Conservation (phyloP, 768 basidiomycete genomes). For the Rhodotorula toruloides region DNA sequence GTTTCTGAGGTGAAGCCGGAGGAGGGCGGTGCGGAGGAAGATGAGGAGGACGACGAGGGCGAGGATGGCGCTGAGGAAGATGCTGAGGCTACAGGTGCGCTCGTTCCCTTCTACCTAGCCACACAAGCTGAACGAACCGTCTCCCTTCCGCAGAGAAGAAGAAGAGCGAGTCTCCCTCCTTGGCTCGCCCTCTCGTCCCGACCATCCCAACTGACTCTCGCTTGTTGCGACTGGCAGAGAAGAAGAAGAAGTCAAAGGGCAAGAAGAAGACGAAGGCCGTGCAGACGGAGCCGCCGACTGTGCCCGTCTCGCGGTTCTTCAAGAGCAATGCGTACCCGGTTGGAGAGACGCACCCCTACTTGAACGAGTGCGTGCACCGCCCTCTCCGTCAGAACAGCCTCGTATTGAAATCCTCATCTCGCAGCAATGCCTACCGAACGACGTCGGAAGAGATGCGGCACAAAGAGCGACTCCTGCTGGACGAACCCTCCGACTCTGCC, state of each 20-base stretch:
- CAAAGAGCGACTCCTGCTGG: slow-evolving; percentile 62
- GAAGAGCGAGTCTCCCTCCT: slow-evolving; percentile 33
- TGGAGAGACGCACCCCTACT: slow-evolving; percentile 86
- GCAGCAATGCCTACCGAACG: slow-evolving; percentile 79
- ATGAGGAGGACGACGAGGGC: slow-evolving; percentile 40
- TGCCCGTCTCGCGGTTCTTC: slow-evolving; percentile 84
- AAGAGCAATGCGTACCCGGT: slow-evolving; percentile 79
- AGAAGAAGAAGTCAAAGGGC: slow-evolving; percentile 83
- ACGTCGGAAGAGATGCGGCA: slow-evolving; percentile 87
- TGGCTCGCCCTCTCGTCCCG: neutral
- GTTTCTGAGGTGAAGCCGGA: fast-evolving
- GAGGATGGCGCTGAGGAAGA: slow-evolving; percentile 46
- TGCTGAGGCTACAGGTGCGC: slow-evolving; percentile 12
- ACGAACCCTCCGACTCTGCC: slow-evolving; percentile 65
- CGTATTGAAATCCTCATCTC: neutral
- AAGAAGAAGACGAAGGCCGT: slow-evolving; percentile 57
- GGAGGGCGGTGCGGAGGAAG: neutral
- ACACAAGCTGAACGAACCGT: neutral
- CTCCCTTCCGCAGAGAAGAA: slow-evolving; percentile 36
- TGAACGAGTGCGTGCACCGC: slow-evolving; percentile 70
- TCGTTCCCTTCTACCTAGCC: neutral
- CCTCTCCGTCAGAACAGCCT: neutral
- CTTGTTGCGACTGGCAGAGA: too few relatives aligned
- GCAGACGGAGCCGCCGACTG: slow-evolving; percentile 86
- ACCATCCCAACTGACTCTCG: neutral